Evolutionary conservation across 176 grass and related monocot genomes (phyloP), one percentile per base, ranked within the genome.

Genomic region (Urochloa ruziziensis): DNA sequence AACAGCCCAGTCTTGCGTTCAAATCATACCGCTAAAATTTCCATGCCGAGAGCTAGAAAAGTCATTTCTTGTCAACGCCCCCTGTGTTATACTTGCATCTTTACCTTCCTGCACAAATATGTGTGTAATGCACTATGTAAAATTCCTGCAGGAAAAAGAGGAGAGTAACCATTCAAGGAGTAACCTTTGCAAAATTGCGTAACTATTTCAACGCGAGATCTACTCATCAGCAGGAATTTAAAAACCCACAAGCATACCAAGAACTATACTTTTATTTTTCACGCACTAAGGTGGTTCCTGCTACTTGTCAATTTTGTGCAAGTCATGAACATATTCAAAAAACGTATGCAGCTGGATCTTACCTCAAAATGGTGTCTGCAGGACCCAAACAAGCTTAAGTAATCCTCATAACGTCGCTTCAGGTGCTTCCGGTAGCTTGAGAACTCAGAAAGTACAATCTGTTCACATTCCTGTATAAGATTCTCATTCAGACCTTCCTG

Each of bases 81-180:
- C 86, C 52, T 86, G 83, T 86, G 79, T 70, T 86, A 92, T 83
- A 54, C 66, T 86, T 89, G 73, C 91, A 84, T 93, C 85, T 88
- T 82, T 93, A 69, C 84, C 79, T 88, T 96, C 94, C 94, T 96
- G 94, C 91, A 91, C 70, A 91, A 83, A 86, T 86, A 86, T 61
- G 87, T 74, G 91, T 84, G 74, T 90, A 89, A 84, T 86, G 74
- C 29, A 88, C 69, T 72, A 89, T 83, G 83, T 82, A 81, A 86
- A 91, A 89, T 89, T 89, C 85, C 86, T 86, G 86, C 83, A 93
- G 67, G 74, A 53, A 80, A 82, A 87, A 84, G 75, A 93, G 64
- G 48, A 84, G 71, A 90, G 82, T 88, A 82, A 88, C 86, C 81
- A 78, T 75, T 91, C 79, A 91, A 86, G 58, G 82, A 86, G 78